Conservation (phyloP, 2,329 filamentous ascomycete genomes). For the Aphanocladium album region DNA sequence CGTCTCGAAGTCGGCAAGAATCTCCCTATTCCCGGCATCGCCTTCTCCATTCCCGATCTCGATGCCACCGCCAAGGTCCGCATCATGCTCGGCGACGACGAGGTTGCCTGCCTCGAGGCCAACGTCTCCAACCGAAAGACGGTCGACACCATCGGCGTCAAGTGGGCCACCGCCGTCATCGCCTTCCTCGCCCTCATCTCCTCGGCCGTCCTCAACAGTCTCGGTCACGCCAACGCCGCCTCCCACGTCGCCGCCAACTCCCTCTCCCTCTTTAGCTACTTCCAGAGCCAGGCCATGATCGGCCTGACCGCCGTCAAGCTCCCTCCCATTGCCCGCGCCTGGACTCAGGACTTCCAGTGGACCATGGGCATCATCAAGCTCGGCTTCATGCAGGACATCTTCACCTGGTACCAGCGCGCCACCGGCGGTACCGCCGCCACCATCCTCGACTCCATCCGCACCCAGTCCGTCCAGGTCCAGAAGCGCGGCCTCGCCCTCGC, state of each 20-base stretch:
- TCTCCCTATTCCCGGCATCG: conserved; percentile 71
- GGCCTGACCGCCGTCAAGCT: conserved; percentile 76
- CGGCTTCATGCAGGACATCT: conserved; percentile 80
- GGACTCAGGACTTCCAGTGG: conserved; percentile 98
- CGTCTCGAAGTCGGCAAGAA: conserved; percentile 52
- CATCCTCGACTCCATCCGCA: conserved; percentile 67
- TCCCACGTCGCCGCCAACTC: conserved; percentile 93
- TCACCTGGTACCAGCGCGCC: conserved; percentile 92
- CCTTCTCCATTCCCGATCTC: conserved; percentile 84
- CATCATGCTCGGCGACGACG: conserved; percentile 65
- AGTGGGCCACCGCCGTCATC: conserved; percentile 85
- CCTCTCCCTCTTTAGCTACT: conserved; percentile 88
- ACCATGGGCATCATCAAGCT: conserved; percentile 92
- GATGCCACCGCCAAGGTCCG: conserved; percentile 79
- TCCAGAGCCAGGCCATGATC: conserved; percentile 89
- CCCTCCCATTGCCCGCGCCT: conserved; percentile 82
- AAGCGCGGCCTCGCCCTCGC: conserved; percentile 46
- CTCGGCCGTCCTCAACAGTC: conserved; percentile 81
- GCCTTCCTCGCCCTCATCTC: conserved; percentile 77
- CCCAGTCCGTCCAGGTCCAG: conserved; percentile 77
- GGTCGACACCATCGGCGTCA: conserved; percentile 81
- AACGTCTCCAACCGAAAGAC: conserved; percentile 87
- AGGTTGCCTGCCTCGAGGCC: conserved; percentile 82
- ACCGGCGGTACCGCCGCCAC: conserved; percentile 82
- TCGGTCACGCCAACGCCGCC: conserved; percentile 90